A percentile compares a stretch with the other conserved stretches of the same genome.
Evolutionary conservation across 768 basidiomycete species (phyloP).

Genomic region (Mycena galericulata): DNA sequence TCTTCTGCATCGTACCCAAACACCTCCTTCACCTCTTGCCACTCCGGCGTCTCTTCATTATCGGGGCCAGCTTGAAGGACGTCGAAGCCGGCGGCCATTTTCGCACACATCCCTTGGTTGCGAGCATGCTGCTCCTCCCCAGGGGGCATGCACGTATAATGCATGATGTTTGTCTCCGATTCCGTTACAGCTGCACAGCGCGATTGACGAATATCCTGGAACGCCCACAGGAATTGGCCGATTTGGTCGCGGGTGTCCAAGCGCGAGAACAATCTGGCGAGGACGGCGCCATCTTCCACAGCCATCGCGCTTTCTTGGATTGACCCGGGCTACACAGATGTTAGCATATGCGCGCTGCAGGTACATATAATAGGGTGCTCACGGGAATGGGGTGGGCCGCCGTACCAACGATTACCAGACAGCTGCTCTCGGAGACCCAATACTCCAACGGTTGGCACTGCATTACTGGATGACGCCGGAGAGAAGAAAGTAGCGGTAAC

Average conservation of each 20-base stretch:
- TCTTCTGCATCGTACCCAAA: slow-evolving; percentile 70
- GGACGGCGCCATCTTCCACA: slow-evolving; percentile 72
- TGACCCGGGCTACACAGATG: slow-evolving; percentile 55
- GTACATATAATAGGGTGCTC: not conserved
- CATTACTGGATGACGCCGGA: not conserved
- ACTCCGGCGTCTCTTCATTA: slow-evolving; percentile 48
- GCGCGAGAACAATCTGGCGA: slow-evolving; percentile 71
- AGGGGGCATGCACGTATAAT: slow-evolving; percentile 58
- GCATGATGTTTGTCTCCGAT: slow-evolving; percentile 59
- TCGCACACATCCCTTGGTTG: slow-evolving; percentile 40
- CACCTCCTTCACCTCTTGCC: slow-evolving; percentile 59
- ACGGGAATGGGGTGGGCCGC: slow-evolving; percentile 15
- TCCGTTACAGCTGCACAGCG: slow-evolving; percentile 56
- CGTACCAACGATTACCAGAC: not conserved
- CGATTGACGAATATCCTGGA: slow-evolving; percentile 65
- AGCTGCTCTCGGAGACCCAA: slow-evolving; percentile 3
- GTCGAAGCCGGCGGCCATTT: not conserved
- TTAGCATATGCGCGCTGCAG: not conserved
- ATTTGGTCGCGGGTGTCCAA: slow-evolving; percentile 63
- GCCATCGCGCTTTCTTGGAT: slow-evolving; percentile 62
- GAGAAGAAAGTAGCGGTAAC: not conserved
- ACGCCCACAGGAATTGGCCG: slow-evolving; percentile 60
- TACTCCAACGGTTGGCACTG: not conserved
- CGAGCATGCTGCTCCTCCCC: slow-evolving; percentile 57
- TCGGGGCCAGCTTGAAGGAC: slow-evolving; percentile 34